These are phyloP conservation scores for Fusarium nygamai DNA, from an alignment of 2,329 filamentous ascomycete species.

Conservation along the genomic window DNA sequence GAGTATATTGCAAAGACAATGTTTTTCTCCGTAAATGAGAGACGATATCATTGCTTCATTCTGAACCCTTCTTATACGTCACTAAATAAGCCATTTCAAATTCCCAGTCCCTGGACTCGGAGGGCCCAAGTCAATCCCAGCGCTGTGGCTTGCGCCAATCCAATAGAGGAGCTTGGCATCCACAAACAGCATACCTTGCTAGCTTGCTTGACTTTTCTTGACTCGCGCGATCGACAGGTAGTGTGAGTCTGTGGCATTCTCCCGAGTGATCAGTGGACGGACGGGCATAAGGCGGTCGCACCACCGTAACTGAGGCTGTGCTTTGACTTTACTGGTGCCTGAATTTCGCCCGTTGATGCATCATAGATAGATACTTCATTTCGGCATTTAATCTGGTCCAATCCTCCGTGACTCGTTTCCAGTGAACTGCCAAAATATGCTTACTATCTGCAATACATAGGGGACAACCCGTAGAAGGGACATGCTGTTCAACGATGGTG, in stretches of 20 bases:
- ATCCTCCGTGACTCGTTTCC: accelerated
- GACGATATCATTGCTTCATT: neutral
- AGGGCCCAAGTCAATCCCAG: accelerated
- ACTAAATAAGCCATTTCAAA: neutral
- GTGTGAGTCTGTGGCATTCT: neutral
- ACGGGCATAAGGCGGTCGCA: neutral
- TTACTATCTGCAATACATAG: too few species aligned
- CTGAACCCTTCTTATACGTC: neutral
- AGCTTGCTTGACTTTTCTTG: neutral
- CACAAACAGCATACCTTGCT: too few species aligned
- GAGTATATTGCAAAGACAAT: neutral
- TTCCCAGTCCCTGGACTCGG: neutral
- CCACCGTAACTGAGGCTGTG: neutral
- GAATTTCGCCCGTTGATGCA: neutral
- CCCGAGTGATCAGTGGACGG: neutral
- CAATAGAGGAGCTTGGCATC: neutral
- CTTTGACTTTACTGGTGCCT: neutral
- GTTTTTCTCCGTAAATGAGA: neutral
- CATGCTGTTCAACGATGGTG: neutral
- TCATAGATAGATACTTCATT: neutral
- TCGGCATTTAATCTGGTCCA: neutral
- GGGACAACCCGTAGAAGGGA: neutral
- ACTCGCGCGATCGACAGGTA: neutral
- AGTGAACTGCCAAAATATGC: too few species aligned
- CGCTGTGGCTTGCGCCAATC: neutral